Evolutionary conservation across 2,329 filamentous ascomycete species (phyloP).

Genomic region (Colletotrichum abscissum): DNA sequence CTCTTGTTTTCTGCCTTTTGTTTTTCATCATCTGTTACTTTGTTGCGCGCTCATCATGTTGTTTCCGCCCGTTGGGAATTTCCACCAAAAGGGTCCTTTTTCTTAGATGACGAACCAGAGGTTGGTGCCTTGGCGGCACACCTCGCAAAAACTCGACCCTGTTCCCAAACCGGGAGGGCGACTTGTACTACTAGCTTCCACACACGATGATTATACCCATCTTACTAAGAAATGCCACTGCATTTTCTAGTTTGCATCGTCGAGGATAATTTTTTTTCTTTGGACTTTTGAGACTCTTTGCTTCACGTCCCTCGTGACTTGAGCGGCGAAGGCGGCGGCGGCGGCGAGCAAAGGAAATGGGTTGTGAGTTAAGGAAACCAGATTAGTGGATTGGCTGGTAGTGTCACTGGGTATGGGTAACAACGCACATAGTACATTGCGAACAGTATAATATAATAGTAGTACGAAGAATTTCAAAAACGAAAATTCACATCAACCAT

Average conservation of each 20-base stretch:
- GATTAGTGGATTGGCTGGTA: not conserved
- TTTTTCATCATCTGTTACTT: not conserved
- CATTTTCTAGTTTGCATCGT: slow-evolving; percentile 24
- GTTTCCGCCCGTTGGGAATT: not conserved
- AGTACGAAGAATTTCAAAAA: not conserved
- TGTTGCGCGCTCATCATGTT: slow-evolving; percentile 25
- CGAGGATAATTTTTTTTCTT: not conserved
- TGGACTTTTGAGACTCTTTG: not conserved
- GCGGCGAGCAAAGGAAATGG: not conserved
- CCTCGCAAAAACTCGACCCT: slow-evolving; percentile 10
- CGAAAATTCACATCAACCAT: too few species aligned
- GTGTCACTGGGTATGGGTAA: not conserved
- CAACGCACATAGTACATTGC: slow-evolving; percentile 15
- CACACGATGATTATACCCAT: slow-evolving; percentile 35
- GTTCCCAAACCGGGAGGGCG: slow-evolving; percentile 2
- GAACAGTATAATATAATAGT: slow-evolving; percentile 30
- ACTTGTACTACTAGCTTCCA: slow-evolving; percentile 31
- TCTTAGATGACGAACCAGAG: slow-evolving; percentile 24
- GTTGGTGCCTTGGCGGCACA: not conserved
- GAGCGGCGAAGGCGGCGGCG: not conserved
- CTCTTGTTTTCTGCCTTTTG: not conserved
- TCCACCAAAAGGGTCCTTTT: not conserved
- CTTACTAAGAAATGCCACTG: slow-evolving; percentile 15
- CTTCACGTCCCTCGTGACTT: not conserved
- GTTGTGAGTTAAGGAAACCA: not conserved